These are phyloP conservation scores for Entomortierella parvispora DNA, from an alignment of 192 early-diverging fungal species.

Conservation along the genomic window DNA sequence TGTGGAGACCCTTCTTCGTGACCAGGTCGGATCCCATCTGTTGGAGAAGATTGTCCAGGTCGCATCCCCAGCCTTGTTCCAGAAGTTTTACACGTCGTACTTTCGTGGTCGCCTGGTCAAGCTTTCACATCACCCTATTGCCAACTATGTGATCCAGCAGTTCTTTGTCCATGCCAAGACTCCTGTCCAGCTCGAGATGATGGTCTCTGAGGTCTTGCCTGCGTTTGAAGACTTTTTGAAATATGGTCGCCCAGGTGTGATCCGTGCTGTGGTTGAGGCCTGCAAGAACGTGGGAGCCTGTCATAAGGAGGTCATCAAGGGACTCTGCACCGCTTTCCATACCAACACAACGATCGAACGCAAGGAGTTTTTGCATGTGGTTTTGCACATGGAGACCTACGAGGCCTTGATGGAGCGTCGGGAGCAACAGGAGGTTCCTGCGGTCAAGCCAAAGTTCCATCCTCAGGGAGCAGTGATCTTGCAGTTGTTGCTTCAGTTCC, in stretches of 20 bases:
- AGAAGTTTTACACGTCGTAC: slow-evolving; percentile 71
- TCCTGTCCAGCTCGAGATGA: slow-evolving; percentile 65
- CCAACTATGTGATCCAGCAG: slow-evolving; percentile 89
- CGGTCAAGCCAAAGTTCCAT: slow-evolving; percentile 60
- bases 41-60: slow-evolving; percentile 75
- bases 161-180: slow-evolving; percentile 72
- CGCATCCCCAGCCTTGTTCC: slow-evolving; percentile 63
- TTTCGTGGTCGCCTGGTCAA: slow-evolving; percentile 69
- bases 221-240: slow-evolving; percentile 70
- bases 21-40: slow-evolving; percentile 83
- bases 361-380: slow-evolving; percentile 66
- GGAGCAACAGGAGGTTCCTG: slow-evolving; percentile 38
- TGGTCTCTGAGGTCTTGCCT: slow-evolving; percentile 70
- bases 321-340: slow-evolving; percentile 64
- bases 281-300: slow-evolving; percentile 65
- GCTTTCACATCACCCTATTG: slow-evolving; percentile 72
- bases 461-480: slow-evolving; percentile 76
- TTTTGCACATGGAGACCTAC: slow-evolving; percentile 69
- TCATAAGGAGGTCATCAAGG: slow-evolving; percentile 70
- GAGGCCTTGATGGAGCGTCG: slow-evolving; percentile 53
- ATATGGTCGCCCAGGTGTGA: slow-evolving; percentile 73
- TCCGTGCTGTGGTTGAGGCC: slow-evolving; percentile 75
- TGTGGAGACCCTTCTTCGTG: slow-evolving; percentile 68
- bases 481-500: slow-evolving; percentile 70
- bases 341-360: slow-evolving; percentile 58